A percentile compares a stretch with the other conserved stretches of the same genome.
Evolutionary conservation across 148 eudicot genomes (phyloP).

Genomic region (Chenopodium berlandieri): DNA sequence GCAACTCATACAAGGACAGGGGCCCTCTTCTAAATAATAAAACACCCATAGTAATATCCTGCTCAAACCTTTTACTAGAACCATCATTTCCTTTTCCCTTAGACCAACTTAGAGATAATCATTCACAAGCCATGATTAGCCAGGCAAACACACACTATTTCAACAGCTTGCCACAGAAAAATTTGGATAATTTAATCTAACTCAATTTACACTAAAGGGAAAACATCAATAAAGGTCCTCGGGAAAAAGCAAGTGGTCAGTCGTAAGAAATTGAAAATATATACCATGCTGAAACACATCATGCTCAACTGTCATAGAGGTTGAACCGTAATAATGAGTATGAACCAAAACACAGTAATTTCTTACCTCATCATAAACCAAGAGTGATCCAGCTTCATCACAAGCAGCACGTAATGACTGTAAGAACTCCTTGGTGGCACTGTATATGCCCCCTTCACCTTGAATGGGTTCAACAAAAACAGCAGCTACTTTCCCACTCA

Average conservation of each 20-base stretch:
- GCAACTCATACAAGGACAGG: constrained; percentile 72
- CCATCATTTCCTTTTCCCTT: constrained; percentile 61
- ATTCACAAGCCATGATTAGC: constrained; percentile 2
- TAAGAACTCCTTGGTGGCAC: constrained; percentile 80
- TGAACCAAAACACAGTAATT: constrained; percentile 3
- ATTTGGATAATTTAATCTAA: neutral
- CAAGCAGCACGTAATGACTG: constrained; percentile 70
- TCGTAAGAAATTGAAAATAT: neutral
- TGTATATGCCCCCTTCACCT: constrained; percentile 94
- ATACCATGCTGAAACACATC: neutral
- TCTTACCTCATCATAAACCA: constrained; percentile 87
- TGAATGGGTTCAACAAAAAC: constrained; percentile 96
- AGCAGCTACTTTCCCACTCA: constrained; percentile 71
- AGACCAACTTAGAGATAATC: neutral
- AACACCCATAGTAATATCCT: constrained; percentile 37
- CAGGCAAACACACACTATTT: neutral
- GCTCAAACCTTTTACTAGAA: constrained; percentile 79
- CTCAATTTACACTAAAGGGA: neutral
- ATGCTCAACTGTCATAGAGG: neutral
- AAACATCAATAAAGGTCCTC: neutral
- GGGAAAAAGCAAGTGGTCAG: neutral
- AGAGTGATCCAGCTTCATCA: constrained; percentile 70
- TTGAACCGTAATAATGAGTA: neutral
- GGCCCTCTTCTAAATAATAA: constrained; percentile 59
- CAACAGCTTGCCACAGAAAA: neutral